Evolutionary conservation across 179 eudicot genomes (phyloP), one percentile per base, ranked within the genome.

Genomic region (Pouteria campechiana): DNA sequence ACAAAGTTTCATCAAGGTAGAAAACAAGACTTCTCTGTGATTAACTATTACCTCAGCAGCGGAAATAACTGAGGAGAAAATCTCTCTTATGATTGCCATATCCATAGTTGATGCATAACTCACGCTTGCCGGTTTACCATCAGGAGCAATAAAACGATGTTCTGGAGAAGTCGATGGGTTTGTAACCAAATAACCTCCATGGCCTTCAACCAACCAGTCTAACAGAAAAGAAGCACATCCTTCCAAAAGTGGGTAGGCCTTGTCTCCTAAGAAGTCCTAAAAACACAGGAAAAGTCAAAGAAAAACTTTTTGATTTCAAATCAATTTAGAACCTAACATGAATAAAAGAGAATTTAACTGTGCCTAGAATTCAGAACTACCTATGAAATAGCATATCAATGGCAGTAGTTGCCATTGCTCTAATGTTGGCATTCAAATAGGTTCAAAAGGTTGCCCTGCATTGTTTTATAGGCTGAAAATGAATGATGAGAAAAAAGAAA

Each of bases 151-250:
- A 59, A 89, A 89, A 21, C 32, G 50, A 60, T 89, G 97, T 56
- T 89, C 97, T 0, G 97, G 97, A 18, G 97, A 88, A 3, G 97
- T 88, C 53, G 97, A 88, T n/a, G 95, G 95, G 64, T 88, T 88
- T 3, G 85, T 84, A 55, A 73, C 81, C 17, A 84, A 72, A 60
- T 32, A 73, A 13, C 75, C 81, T 32, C 73, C 75, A 19, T 43
- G 68, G 59, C 94, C 94, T 71, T 75, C 76, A 14, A 80, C 72
- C 59, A 75, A 63, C 97, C 97, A 88, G 68, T 88, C 97, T 37
- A 88, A 43, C 41, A 84, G 54, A 67, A 88, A 88, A 0, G 57
- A 66, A 16, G 75, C 58, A 37, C 79, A 69, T 20, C 97, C 81
- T 74, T 88, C 79, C 15, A 88, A 51, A 57, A 88, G 61, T 1